These are phyloP conservation scores for Paramecium pentaurelia DNA, from an alignment of 73 alveolate genomes.

Conservation along the genomic window DNA sequence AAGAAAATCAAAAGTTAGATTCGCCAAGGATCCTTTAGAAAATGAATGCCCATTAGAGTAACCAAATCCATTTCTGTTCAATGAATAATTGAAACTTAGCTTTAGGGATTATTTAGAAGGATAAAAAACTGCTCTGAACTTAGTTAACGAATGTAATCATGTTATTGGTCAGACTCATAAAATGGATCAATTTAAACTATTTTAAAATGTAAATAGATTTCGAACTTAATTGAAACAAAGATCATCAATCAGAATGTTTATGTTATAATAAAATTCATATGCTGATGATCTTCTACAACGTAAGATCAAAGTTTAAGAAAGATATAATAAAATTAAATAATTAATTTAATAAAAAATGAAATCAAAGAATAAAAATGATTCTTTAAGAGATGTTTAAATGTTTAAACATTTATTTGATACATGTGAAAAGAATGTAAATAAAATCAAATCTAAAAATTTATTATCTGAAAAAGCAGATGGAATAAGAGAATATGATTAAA, in stretches of 20 bases:
- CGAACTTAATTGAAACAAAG: not conserved
- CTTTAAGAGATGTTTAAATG: conserved; percentile 5
- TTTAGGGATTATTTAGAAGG: conserved; percentile 29
- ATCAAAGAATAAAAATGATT: not conserved
- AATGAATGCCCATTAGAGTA: not conserved
- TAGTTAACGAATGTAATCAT: conserved; percentile 25
- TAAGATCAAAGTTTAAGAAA: conserved; percentile 2
- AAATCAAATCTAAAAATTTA: conserved; percentile 23
- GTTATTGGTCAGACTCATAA: not conserved
- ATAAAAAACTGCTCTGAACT: not conserved
- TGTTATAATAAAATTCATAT: not conserved
- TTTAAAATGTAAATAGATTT: not conserved
- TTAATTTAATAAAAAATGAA: not conserved
- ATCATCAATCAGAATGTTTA: not conserved
- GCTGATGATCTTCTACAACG: not conserved
- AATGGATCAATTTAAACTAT: not conserved
- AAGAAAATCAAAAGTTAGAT: not conserved
- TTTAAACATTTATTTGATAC: conserved; percentile 28
- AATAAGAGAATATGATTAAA: not conserved
- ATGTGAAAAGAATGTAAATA: conserved; percentile 1
- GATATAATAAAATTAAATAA: not conserved
- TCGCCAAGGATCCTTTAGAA: not conserved
- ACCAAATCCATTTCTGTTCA: not conserved
- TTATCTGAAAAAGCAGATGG: conserved; percentile 22
- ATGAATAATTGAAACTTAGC: not conserved